Percentiles rank a stretch among this genome's conserved stretches.
phyloP scores from a whole-genome alignment of 441 rosid genomes.

The Rhodomyrtus psidioides region DNA sequence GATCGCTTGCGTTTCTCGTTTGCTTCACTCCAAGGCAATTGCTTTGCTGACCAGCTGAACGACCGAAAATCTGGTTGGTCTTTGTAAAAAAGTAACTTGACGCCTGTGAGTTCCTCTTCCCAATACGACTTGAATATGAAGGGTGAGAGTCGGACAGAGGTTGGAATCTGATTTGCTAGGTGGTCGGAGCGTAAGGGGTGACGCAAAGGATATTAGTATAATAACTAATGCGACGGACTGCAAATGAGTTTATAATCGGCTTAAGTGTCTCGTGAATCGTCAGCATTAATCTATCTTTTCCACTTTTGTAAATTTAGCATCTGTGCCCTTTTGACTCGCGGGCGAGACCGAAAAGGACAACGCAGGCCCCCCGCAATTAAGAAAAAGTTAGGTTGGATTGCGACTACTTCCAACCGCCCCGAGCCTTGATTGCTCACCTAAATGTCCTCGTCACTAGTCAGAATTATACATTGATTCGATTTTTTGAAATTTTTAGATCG shows the following conservation, averaged over 20 bases:
- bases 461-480: no score
- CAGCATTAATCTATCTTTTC: background rate
- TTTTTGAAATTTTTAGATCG: no score
- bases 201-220: background rate
- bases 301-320: background rate
- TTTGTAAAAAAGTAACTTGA: no score
- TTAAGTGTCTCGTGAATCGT: background rate
- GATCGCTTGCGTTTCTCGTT: background rate
- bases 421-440: no score
- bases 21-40: rapidly evolving
- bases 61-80: no score
- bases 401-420: no score
- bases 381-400: no score
- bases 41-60: background rate
- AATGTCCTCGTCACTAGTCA: no score
- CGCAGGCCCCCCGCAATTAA: no score
- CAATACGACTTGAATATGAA: background rate
- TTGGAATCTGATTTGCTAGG: no score
- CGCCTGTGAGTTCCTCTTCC: no score
- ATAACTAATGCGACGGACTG: background rate
- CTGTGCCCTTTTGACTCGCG: background rate
- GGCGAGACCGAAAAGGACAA: no score
- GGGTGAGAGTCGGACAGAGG: rapidly evolving
- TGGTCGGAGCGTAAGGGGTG: background rate
- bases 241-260: background rate